Base-by-base conservation (phyloP, 2,329 filamentous ascomycete species). In the Claviceps pusilla region DNA sequence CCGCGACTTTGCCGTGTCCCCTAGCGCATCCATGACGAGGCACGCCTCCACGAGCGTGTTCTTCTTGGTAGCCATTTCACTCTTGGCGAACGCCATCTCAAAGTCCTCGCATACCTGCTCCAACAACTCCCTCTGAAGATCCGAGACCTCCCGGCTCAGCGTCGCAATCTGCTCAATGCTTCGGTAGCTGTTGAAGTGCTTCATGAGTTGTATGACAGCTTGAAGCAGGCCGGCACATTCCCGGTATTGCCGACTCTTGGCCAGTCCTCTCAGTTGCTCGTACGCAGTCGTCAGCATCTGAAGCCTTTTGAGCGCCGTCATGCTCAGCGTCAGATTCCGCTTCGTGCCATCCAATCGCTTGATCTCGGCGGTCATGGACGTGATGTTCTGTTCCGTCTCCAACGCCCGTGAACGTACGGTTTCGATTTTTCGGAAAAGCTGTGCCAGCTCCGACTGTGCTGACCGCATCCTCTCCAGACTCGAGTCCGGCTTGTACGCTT, bases 251-350 rank as follows among this genome's bases (percentile, higher is more conserved):
- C 91, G 78, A 41, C 86, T 85, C 69, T 87, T 87, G 60, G 87
- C 86, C 60, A 96, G 75, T 3, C 83, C 87, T 56, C 87, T 80
- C 55, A 98, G 76, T 72, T 98, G 93, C 66, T 97, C 93, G 70
- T 97, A 98, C n/a, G 93, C 93, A 3, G 93, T 97, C 5, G 93
- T 97, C 66, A 98, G 74, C 93, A 98, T 98, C 76, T 98, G 93
- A 62, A 98, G 77, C 49, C 93, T 80, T 74, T 98, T 98, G 64
- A 98, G 75, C 28, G 91, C 91, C 47, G 93, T 98, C 93, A 98
- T 98, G 60, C 89, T 96, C 53, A 95, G 77, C 10, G 93, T 96
- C 57, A 98, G 77, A 70, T 98, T 98, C 69, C 86, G 86, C 75
- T 98, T 98, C 42, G 93, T 96, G 68, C 87, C 87, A 70, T 98